phyloP scores from a whole-genome alignment of 2,329 filamentous ascomycete species.

The Endothia cerciana region DNA sequence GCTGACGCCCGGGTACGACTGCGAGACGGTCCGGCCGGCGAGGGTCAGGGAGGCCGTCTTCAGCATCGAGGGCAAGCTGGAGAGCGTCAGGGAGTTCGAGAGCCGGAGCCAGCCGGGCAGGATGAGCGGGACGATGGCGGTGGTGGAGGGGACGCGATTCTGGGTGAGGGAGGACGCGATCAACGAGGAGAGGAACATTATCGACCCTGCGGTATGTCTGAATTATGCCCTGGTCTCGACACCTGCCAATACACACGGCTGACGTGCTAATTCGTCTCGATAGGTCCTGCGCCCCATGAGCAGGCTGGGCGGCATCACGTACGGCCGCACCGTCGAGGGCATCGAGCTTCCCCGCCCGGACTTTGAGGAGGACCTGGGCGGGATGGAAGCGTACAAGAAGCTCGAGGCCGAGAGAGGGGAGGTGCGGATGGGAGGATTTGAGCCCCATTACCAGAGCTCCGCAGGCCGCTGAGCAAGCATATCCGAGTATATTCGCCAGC shows the following conservation, averaged over 20 bases:
- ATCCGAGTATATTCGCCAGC: neutral
- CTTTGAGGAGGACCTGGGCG: slow-evolving; percentile 56
- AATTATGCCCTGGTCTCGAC: neutral
- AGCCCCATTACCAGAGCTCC: neutral
- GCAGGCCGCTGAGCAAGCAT: neutral
- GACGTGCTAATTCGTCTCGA: neutral
- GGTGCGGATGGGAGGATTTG: slow-evolving; percentile 21
- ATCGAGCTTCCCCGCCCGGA: slow-evolving; percentile 72
- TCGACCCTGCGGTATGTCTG: slow-evolving; percentile 69
- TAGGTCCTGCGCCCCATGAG: slow-evolving; percentile 74
- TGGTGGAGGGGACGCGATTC: slow-evolving; percentile 84
- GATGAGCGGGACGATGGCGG: slow-evolving; percentile 73
- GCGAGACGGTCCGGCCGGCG: slow-evolving; percentile 67
- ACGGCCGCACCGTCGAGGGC: slow-evolving; percentile 70
- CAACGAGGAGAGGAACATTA: slow-evolving; percentile 72
- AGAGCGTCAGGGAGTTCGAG: slow-evolving; percentile 78
- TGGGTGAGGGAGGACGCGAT: slow-evolving; percentile 90
- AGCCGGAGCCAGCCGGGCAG: slow-evolving; percentile 70
- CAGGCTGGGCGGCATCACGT: slow-evolving; percentile 84
- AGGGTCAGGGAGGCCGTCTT: slow-evolving; percentile 84
- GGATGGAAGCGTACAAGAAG: slow-evolving; percentile 59
- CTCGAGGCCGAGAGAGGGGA: slow-evolving; percentile 47
- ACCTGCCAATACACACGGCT: too few species aligned
- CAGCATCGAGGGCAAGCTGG: slow-evolving; percentile 77
- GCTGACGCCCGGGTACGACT: slow-evolving; percentile 69